phyloP scores from a whole-genome alignment of 768 basidiomycete genomes.

The Lentinula guzmanii region DNA sequence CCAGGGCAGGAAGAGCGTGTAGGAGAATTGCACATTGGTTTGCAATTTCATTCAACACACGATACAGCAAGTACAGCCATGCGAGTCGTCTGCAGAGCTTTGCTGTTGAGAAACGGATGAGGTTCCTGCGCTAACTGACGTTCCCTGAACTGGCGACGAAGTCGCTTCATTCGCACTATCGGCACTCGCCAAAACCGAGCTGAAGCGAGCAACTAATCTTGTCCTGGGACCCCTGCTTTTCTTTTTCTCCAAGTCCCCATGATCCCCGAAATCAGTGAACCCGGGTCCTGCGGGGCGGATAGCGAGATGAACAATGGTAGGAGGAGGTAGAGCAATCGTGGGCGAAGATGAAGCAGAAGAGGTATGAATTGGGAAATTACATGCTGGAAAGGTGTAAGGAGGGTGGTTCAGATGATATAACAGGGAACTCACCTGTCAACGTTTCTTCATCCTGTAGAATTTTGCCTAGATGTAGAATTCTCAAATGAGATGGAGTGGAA shows the following conservation, averaged over 20 bases:
- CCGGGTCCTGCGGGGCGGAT: slow-evolving; percentile 43
- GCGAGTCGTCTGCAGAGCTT: not conserved
- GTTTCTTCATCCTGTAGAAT: slow-evolving; percentile 84
- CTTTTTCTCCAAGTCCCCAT: slow-evolving; percentile 52
- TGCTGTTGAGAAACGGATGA: not conserved
- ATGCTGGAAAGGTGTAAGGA: slow-evolving; percentile 1
- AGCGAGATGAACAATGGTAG: slow-evolving; percentile 74
- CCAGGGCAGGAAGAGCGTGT: not conserved
- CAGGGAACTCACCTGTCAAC: slow-evolving; percentile 35
- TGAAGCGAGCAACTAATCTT: not conserved
- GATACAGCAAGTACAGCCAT: not conserved
- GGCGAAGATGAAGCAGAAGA: slow-evolving; percentile 9
- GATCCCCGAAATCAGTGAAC: slow-evolving; percentile 43
- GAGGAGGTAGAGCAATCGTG: slow-evolving; percentile 13
- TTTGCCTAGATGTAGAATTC: slow-evolving; percentile 71
- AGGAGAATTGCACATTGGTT: not conserved
- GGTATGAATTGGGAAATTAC: slow-evolving; percentile 7
- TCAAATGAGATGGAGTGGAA: slow-evolving; percentile 69
- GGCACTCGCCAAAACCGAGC: not conserved
- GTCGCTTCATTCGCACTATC: not conserved
- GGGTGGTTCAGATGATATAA: not conserved
- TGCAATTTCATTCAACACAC: not conserved
- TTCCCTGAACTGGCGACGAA: not conserved
- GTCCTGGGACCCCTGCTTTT: not conserved
- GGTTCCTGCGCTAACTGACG: not conserved